These are phyloP conservation scores for Lasiosphaeris hirsuta DNA, from an alignment of 495 filamentous ascomycete genomes.

Conservation along the genomic window DNA sequence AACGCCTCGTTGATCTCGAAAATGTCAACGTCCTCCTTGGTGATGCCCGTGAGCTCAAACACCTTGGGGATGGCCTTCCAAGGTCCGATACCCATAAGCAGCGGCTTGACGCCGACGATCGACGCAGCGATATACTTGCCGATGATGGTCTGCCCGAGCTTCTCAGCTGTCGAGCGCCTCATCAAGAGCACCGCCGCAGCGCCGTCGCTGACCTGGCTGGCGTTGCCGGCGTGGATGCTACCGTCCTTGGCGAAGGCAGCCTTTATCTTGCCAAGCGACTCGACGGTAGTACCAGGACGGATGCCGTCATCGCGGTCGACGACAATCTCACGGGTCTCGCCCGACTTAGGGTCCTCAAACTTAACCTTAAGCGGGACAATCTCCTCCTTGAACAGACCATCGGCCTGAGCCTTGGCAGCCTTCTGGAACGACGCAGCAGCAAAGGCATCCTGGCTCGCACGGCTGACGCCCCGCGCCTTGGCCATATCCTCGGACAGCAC, in stretches of 20 bases:
- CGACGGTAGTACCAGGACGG: slow-evolving; percentile 77
- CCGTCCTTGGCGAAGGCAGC: slow-evolving; percentile 87
- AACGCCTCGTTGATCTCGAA: slow-evolving; percentile 99
- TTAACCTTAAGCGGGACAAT: slow-evolving; percentile 83
- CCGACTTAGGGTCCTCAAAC: slow-evolving; percentile 83
- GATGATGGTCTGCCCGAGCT: slow-evolving; percentile 80
- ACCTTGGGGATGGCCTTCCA: slow-evolving; percentile 95
- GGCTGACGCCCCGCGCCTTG: slow-evolving; percentile 69
- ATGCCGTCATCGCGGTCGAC: slow-evolving; percentile 88
- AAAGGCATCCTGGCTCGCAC: slow-evolving; percentile 79
- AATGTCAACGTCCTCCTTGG: slow-evolving; percentile 90
- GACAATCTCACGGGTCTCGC: slow-evolving; percentile 78
- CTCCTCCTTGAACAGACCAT: slow-evolving; percentile 88
- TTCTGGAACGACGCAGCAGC: slow-evolving; percentile 88
- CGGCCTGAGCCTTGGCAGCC: slow-evolving; percentile 78
- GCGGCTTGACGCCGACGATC: slow-evolving; percentile 83
- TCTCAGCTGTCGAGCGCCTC: slow-evolving; percentile 88
- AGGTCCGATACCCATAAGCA: slow-evolving; percentile 94
- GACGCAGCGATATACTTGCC: slow-evolving; percentile 82
- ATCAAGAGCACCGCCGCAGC: slow-evolving; percentile 94
- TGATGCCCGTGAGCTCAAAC: slow-evolving; percentile 79
- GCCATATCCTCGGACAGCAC: slow-evolving; percentile 94
- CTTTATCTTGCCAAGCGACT: slow-evolving; percentile 83
- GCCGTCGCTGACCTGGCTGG: slow-evolving; percentile 91
- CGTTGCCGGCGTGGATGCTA: slow-evolving; percentile 95